Evolutionary conservation across 2,329 filamentous ascomycete species (phyloP).

Genomic region (Pseudocercospora crystallina): DNA sequence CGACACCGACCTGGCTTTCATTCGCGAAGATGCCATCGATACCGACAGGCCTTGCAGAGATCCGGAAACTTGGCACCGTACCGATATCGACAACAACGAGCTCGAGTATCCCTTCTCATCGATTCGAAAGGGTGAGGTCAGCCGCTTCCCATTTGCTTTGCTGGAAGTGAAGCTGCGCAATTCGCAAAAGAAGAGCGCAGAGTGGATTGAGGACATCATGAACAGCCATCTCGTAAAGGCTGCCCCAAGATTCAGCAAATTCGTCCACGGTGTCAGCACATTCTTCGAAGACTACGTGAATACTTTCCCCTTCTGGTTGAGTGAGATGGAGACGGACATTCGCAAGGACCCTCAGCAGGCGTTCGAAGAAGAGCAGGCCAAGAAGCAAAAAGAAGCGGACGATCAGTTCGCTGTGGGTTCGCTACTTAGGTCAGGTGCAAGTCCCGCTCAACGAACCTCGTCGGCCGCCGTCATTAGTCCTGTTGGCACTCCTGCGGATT

Average conservation of each 20-base stretch:
- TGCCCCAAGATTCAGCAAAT: slow-evolving; percentile 90
- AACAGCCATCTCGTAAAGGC: slow-evolving; percentile 88
- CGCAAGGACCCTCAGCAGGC: slow-evolving; percentile 86
- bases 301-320: slow-evolving; percentile 92
- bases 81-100: slow-evolving; percentile 78
- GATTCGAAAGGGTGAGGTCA: slow-evolving; percentile 88
- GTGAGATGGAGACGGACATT: slow-evolving; percentile 88
- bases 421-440: slow-evolving; percentile 60
- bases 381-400: slow-evolving; percentile 75
- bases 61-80: slow-evolving; percentile 84
- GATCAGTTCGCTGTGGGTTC: slow-evolving; percentile 89
- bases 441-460: slow-evolving; percentile 45
- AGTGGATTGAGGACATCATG: slow-evolving; percentile 92
- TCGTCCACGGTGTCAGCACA: slow-evolving; percentile 86
- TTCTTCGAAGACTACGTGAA: slow-evolving; percentile 95
- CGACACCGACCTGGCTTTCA: slow-evolving; percentile 88
- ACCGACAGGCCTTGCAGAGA: slow-evolving; percentile 82
- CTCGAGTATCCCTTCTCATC: slow-evolving; percentile 86
- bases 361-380: slow-evolving; percentile 87
- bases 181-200: slow-evolving; percentile 63
- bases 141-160: slow-evolving; percentile 84
- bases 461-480: slow-evolving; percentile 67
- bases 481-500: slow-evolving; percentile 57
- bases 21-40: slow-evolving; percentile 74
- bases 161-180: slow-evolving; percentile 82